Evolutionary conservation across 140 eudicot species (phyloP).

Genomic region (Oenanthe javanica): DNA sequence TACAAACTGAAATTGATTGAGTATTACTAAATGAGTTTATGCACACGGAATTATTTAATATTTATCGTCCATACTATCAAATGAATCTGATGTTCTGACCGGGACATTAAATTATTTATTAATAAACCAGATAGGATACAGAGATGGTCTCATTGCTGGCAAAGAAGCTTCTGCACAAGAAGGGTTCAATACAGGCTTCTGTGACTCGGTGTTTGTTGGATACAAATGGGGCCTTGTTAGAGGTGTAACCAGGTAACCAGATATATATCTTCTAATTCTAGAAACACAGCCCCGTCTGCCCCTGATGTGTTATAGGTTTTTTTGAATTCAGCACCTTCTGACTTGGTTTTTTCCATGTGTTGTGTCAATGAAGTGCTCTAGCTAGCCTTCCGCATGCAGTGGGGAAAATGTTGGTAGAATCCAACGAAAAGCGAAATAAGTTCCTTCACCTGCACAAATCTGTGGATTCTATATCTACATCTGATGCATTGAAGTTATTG

Average conservation of each 20-base stretch:
- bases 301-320: background rate
- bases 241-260: conserved; percentile 64
- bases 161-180: conserved; percentile 67
- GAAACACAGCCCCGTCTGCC: background rate
- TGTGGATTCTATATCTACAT: conserved; percentile 38
- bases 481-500: conserved; percentile 47
- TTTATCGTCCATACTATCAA: background rate
- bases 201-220: conserved; percentile 55
- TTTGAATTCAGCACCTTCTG: background rate
- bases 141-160: conserved; percentile 66
- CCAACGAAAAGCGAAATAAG: conserved; percentile 36
- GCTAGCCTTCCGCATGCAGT: conserved; percentile 37
- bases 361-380: conserved; percentile 40
- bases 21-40: background rate
- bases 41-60: background rate
- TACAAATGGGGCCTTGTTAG: conserved; percentile 14
- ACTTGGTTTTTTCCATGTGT: background rate
- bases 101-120: background rate
- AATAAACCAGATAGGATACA: conserved; percentile 49
- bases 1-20: background rate
- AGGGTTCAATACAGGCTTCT: conserved; percentile 59
- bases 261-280: background rate
- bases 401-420: conserved; percentile 39
- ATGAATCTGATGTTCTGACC: background rate
- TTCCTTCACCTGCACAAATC: conserved; percentile 37